phyloP scores from a whole-genome alignment of 257 asterid species.

The Marsdenia floribunda region DNA sequence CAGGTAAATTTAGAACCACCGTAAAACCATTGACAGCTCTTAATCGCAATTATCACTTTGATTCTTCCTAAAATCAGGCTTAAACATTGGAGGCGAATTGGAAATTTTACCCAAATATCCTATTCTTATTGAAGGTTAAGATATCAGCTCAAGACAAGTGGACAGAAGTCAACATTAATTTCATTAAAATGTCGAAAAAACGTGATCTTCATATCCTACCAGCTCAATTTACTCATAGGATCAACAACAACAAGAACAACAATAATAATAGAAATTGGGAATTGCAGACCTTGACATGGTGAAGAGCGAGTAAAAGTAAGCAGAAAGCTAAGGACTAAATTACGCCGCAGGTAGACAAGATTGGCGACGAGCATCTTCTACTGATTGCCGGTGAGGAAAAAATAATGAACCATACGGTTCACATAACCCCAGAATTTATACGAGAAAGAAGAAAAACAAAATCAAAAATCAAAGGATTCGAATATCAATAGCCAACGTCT shows the following conservation, averaged over 20 bases:
- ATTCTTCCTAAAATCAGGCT: no score
- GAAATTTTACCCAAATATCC: no score
- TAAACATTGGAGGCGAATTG: no score
- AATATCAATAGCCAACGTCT: background rate
- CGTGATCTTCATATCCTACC: background rate
- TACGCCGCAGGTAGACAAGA: background rate
- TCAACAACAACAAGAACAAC: background rate
- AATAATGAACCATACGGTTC: conserved; percentile 10
- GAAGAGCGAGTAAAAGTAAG: background rate
- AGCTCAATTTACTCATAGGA: background rate
- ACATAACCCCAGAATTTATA: background rate
- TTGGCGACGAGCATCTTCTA: conserved; percentile 23
- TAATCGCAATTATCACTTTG: no score
- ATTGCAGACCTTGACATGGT: conserved; percentile 14
- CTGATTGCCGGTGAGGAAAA: background rate
- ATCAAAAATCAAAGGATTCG: background rate
- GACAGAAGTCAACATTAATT: no score
- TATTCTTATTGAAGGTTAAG: no score
- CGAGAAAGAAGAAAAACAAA: background rate
- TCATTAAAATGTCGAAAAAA: background rate
- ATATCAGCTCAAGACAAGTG: no score
- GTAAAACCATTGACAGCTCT: no score
- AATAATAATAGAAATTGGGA: background rate
- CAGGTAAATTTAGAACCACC: no score
- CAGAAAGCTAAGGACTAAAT: background rate